Conservation (phyloP, 2,329 filamentous ascomycete genomes). For the Bipolaris sorokiniana region DNA sequence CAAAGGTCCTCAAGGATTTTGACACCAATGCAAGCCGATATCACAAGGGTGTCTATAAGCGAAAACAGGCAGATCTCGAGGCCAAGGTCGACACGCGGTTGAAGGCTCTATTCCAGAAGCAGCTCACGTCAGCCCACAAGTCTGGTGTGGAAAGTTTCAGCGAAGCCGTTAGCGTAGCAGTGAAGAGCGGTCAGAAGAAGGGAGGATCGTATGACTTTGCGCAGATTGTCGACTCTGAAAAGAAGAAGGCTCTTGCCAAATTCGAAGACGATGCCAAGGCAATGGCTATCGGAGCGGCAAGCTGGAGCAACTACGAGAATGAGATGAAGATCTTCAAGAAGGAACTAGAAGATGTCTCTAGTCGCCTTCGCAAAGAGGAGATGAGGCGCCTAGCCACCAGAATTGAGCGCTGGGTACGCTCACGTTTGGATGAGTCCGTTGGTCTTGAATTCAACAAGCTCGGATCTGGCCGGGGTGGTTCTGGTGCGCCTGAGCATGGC, state of each 20-base stretch:
- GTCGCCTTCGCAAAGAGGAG: slow-evolving; percentile 86
- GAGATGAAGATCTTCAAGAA: slow-evolving; percentile 83
- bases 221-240: slow-evolving; percentile 86
- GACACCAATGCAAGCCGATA: slow-evolving; percentile 91
- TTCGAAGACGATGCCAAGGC: slow-evolving; percentile 79
- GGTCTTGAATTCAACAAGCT: slow-evolving; percentile 96
- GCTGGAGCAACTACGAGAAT: slow-evolving; percentile 87
- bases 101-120: slow-evolving; percentile 86
- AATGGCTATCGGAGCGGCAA: slow-evolving; percentile 76
- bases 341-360: slow-evolving; percentile 87
- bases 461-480: slow-evolving; percentile 82
- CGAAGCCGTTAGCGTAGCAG: slow-evolving; percentile 82
- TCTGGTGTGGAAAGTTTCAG: slow-evolving; percentile 82
- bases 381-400: slow-evolving; percentile 91
- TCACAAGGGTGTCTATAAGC: slow-evolving; percentile 91
- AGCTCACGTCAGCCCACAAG: slow-evolving; percentile 88
- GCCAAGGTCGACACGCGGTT: slow-evolving; percentile 85
- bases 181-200: slow-evolving; percentile 92
- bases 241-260: slow-evolving; percentile 72
- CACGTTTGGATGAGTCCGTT: slow-evolving; percentile 82
- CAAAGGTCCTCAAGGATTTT: slow-evolving; percentile 79
- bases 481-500: slow-evolving; percentile 77
- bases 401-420: slow-evolving; percentile 92
- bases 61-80: slow-evolving; percentile 85
- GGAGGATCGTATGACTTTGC: slow-evolving; percentile 92